phyloP scores from a whole-genome alignment of 192 early-diverging fungal species.

The Rhizoclosmatium sp. region DNA sequence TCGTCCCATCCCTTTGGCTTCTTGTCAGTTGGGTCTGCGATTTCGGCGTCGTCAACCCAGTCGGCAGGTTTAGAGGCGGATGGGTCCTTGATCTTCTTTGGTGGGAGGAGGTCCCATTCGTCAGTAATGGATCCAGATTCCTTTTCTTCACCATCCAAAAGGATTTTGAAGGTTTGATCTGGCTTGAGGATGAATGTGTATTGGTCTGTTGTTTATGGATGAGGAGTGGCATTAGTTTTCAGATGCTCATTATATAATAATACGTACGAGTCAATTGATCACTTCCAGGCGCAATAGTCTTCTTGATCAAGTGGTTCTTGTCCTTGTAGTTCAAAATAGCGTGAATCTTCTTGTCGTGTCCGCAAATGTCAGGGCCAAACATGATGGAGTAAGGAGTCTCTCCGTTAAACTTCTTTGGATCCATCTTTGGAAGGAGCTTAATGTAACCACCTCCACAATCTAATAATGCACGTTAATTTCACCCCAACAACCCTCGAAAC shows the following conservation, averaged over 20 bases:
- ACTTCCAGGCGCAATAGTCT: slow-evolving; percentile 40
- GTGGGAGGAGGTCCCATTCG: slow-evolving; percentile 57
- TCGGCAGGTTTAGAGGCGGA: slow-evolving; percentile 40
- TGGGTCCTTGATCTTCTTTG: slow-evolving; percentile 54
- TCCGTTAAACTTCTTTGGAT: slow-evolving; percentile 81
- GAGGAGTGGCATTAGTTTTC: neutral
- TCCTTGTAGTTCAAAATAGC: slow-evolving; percentile 62
- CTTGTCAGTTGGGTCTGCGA: slow-evolving; percentile 74
- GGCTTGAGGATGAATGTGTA: slow-evolving; percentile 60
- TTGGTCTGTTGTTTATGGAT: slow-evolving; percentile 35
- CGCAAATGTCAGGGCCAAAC: slow-evolving; percentile 68
- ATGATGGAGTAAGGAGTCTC: slow-evolving; percentile 71
- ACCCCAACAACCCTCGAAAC: neutral
- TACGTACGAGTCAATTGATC: slow-evolving; percentile 56
- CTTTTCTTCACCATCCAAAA: slow-evolving; percentile 52
- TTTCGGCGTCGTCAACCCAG: slow-evolving; percentile 63
- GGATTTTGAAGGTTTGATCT: slow-evolving; percentile 57
- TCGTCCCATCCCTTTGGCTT: slow-evolving; percentile 81
- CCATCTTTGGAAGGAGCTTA: slow-evolving; percentile 86
- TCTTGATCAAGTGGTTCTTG: slow-evolving; percentile 59
- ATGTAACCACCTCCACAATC: slow-evolving; percentile 94
- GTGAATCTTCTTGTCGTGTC: slow-evolving; percentile 48
- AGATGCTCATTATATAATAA: neutral
- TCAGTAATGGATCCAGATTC: slow-evolving; percentile 49
- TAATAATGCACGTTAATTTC: neutral